Conservation (phyloP, 2,329 filamentous ascomycete species). For the Mycosphaerella sp. region DNA sequence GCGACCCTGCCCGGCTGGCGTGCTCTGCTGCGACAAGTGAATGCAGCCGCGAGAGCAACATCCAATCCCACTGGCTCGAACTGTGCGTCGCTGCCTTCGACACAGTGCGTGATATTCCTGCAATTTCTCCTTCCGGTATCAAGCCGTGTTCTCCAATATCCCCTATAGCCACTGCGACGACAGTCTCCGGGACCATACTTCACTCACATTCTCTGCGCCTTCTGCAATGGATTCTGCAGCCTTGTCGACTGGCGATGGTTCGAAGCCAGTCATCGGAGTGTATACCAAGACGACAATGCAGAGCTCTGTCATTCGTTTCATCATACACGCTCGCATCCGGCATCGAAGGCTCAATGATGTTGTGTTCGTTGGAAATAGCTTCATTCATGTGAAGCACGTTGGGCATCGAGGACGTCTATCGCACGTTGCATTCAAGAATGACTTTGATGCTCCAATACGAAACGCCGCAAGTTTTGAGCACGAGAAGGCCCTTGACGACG, state of each 20-base stretch:
- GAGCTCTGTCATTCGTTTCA: constrained; percentile 68
- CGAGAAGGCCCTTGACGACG: constrained; percentile 35
- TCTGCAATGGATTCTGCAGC: constrained; percentile 9
- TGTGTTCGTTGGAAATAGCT: constrained; percentile 76
- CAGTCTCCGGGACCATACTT: background rate
- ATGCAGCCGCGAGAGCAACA: background rate
- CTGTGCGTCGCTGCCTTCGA: background rate
- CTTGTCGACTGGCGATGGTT: background rate
- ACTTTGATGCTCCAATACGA: constrained; percentile 73
- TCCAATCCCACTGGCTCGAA: background rate
- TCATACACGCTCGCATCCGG: constrained; percentile 73
- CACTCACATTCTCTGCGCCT: background rate
- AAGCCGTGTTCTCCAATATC: background rate
- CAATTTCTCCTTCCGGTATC: background rate
- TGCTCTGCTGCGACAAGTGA: background rate
- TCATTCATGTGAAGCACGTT: constrained; percentile 69
- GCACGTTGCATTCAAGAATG: constrained; percentile 67
- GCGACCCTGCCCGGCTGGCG: background rate
- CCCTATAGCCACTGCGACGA: background rate
- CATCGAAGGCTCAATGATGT: constrained; percentile 69
- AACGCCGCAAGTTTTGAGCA: constrained; percentile 68
- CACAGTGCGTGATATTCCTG: background rate
- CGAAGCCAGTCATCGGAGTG: constrained; percentile 52
- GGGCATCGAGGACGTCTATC: constrained; percentile 60
- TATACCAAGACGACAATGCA: constrained; percentile 71